Conservation (phyloP, 2,329 filamentous ascomycete genomes). For the Aspergillus aculeatus region DNA sequence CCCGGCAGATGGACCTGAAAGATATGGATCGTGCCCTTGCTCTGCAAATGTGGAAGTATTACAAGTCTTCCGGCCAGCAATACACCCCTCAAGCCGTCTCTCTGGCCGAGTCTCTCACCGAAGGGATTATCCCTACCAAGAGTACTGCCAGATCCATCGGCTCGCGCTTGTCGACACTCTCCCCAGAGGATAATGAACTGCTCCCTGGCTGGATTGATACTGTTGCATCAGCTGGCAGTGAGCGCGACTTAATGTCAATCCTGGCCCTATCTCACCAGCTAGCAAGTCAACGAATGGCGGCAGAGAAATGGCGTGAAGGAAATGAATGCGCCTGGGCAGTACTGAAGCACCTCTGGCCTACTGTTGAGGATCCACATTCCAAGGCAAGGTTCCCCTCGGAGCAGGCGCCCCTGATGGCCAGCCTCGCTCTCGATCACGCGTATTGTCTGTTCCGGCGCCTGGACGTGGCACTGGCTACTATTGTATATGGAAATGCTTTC, state of each 20-base stretch:
- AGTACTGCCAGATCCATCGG: constrained; percentile 15
- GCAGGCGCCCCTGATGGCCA: constrained; percentile 32
- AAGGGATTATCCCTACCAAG: constrained; percentile 22
- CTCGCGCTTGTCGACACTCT: constrained; percentile 22
- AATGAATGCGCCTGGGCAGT: constrained; percentile 30
- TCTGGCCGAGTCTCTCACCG: constrained; percentile 30
- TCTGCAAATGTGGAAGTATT: constrained; percentile 37
- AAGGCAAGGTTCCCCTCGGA: constrained; percentile 31
- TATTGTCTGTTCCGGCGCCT: constrained; percentile 37
- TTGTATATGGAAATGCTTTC: constrained; percentile 36
- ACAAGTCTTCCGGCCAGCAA: constrained; percentile 30
- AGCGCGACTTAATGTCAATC: constrained; percentile 25
- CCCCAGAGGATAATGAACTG: constrained; percentile 28
- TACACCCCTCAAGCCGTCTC: constrained; percentile 30
- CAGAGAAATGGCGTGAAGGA: constrained; percentile 32
- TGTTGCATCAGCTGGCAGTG: constrained; percentile 28
- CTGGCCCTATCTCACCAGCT: constrained; percentile 34
- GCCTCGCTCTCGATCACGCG: constrained; percentile 32
- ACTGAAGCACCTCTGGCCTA: constrained; percentile 34
- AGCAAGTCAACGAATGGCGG: constrained; percentile 31
- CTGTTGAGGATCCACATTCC: constrained; percentile 29
- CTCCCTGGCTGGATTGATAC: constrained; percentile 34
- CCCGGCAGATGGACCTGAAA: constrained; percentile 32
- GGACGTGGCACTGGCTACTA: constrained; percentile 29
- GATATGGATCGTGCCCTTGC: constrained; percentile 33